Evolutionary conservation across 2,329 filamentous ascomycete genomes (phyloP).

Genomic region (Madurella fahalii): DNA sequence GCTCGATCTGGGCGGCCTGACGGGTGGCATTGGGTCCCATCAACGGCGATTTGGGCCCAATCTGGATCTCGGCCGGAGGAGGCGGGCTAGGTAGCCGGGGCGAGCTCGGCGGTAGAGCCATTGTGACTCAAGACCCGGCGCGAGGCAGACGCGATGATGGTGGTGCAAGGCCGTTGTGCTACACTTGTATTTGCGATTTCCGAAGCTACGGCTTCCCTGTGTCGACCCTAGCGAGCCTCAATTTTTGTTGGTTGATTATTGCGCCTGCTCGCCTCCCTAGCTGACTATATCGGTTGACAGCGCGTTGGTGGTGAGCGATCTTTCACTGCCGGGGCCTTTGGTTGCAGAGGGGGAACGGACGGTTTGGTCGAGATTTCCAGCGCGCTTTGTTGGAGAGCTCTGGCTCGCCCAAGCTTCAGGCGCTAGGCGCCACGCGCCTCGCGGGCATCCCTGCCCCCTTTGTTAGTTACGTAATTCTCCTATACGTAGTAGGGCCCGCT

Average conservation of each 20-base stretch:
- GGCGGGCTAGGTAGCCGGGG: constrained; percentile 93
- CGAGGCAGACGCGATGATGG: too few relatives aligned
- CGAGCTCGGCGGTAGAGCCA: constrained; percentile 68
- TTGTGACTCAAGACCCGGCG: constrained; percentile 28
- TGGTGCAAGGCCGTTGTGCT: neutral
- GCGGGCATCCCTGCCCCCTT: too few relatives aligned
- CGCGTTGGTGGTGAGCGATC: neutral
- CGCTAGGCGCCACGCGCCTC: neutral
- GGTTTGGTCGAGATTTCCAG: neutral
- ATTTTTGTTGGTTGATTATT: neutral
- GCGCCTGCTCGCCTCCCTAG: neutral
- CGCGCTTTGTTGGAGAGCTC: neutral
- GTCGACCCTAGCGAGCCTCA: neutral
- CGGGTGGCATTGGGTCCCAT: constrained; percentile 50
- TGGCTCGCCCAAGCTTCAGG: neutral
- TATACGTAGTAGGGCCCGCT: too few relatives aligned
- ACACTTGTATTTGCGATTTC: neutral
- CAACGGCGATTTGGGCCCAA: constrained; percentile 64
- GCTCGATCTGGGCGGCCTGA: constrained; percentile 60
- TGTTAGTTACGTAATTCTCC: constrained; percentile 5
- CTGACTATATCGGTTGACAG: too few relatives aligned
- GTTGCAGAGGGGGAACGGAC: too few relatives aligned
- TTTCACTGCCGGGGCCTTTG: too few relatives aligned
- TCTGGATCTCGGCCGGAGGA: constrained; percentile 90
- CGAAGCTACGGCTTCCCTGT: too few relatives aligned